These are phyloP conservation scores for Aspergillus uvarum DNA, from an alignment of 2,329 filamentous ascomycete species.

Conservation along the genomic window DNA sequence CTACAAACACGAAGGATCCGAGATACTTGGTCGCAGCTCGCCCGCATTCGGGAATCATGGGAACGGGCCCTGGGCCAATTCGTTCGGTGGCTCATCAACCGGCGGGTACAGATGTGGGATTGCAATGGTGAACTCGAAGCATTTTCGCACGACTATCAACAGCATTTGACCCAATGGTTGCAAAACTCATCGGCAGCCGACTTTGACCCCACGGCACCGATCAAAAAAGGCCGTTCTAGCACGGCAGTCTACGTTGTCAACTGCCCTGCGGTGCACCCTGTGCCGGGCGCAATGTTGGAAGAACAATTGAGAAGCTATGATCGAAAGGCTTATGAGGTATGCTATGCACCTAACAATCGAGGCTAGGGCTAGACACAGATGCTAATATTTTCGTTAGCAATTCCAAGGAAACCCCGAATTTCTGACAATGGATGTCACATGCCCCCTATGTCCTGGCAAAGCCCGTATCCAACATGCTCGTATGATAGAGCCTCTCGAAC, in stretches of 20 bases:
- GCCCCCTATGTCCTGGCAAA: constrained; percentile 32
- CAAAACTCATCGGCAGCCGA: constrained; percentile 20
- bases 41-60: constrained; percentile 16
- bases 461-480: constrained; percentile 35
- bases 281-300: constrained; percentile 31
- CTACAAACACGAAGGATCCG: constrained; percentile 21
- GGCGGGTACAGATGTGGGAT: constrained; percentile 28
- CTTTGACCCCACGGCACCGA: neutral
- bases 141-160: constrained; percentile 26
- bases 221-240: constrained; percentile 5
- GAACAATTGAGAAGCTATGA: constrained; percentile 33
- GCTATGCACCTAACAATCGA: neutral
- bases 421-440: constrained; percentile 26
- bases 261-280: constrained; percentile 35
- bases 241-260: constrained; percentile 33
- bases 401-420: constrained; percentile 20
- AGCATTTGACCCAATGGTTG: constrained; percentile 33
- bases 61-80: constrained; percentile 20
- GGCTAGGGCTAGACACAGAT: neutral
- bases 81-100: constrained; percentile 28
- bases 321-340: constrained; percentile 33
- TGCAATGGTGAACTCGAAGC: constrained; percentile 28
- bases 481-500: constrained; percentile 35
- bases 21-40: constrained; percentile 20
- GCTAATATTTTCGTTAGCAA: constrained; percentile 13